Evolutionary conservation across 257 asterid genomes (phyloP), one percentile per base, ranked within the genome.

Genomic region (Scutellaria barbata): DNA sequence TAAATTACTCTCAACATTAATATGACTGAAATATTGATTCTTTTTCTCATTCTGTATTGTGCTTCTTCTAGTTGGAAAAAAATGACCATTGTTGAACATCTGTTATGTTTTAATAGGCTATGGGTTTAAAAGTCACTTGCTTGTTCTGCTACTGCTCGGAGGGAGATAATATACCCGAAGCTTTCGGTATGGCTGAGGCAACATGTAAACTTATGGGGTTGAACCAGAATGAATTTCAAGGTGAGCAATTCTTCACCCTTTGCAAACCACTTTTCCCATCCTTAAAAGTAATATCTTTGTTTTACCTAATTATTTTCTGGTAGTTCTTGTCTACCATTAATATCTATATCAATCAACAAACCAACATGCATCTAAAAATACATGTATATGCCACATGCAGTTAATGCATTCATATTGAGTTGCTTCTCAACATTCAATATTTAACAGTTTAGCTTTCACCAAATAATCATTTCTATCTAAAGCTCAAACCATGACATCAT

Each of bases 101-200:
- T 73, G 17, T 33, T 10, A 13, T 61, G 69, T 25, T 66, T 77
- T 74, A 59, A 37, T 72, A 94, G 99, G 98, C 95, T 54, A 91
- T 85, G 83, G 98, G 96, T 67, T 17, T 94, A 74, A 89, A 91
- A 74, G 96, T 86, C 50, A 94, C 98, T 64, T 91, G 99, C 87
- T 76, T 94, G 66, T 73, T 91, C 17, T 91, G 96, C 80, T 94
- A 91, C 84, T 94, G 99, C 83, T 94, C 99, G 53, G 99, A 94
- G 81, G 98, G 99, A 71, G 99, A 94, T 84, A 94, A 91, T 55
- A 88, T 85, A 66, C 90, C 96, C 5, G 97, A 91, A 72, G 99
- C 96, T 76, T 90, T 89, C 76, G 85, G 76, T 70, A 81, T 94
- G 82, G 96, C 98, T 30, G 96, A 85, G 74, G 96, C 99, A 74